Evolutionary conservation across 2,329 filamentous ascomycete species (phyloP), one percentile per base, ranked within the genome.

Genomic region (Colletotrichum destructivum): DNA sequence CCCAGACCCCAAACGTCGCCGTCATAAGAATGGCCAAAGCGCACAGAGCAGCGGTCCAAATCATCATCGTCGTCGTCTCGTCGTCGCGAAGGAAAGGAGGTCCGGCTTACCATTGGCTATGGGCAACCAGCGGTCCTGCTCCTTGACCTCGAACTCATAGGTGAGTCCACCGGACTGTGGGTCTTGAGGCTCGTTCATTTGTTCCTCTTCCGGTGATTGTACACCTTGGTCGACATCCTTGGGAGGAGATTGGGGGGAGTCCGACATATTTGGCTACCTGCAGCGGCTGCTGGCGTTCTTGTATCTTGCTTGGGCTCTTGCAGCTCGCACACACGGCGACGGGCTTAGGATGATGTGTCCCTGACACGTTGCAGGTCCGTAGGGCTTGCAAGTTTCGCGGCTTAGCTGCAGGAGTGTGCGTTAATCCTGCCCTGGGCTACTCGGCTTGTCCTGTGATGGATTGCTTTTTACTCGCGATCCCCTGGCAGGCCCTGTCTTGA

Each of bases 121-220:
- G 83, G 96, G 96, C 83, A 99, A 90, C 96, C 96, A 99, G 89
- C 96, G 89, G 86, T 99, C 96, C 86, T 99, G 96, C 86, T 99
- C 96, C 89, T 98, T 98, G 85, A 98, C 96, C 86, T 98, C 96
- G 83, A 98, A 98, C 87, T 98, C 96, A 82, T 94, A 94, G 84
- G 87, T 91, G 84, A 93, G 88, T 83, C 89, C 92, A 84, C 89
- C 89, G 83, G 88, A 88, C 87, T 94, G 92, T 91, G 90, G 89
- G 86, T 94, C 92, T 84, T 92, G 90, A 86, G 89, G 87, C 83
- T 95, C 93, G 87, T 97, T 95, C 94, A 97, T 97, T 90, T 93
- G 92, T 88, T 96, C 94, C 88, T 97, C 94, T 87, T 96, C 95
- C 88, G 92, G 92, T 88, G 95, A 97, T 88, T 94, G 94, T 90